phyloP scores from a whole-genome alignment of 768 basidiomycete species.

The Stropharia rugosoannulata region DNA sequence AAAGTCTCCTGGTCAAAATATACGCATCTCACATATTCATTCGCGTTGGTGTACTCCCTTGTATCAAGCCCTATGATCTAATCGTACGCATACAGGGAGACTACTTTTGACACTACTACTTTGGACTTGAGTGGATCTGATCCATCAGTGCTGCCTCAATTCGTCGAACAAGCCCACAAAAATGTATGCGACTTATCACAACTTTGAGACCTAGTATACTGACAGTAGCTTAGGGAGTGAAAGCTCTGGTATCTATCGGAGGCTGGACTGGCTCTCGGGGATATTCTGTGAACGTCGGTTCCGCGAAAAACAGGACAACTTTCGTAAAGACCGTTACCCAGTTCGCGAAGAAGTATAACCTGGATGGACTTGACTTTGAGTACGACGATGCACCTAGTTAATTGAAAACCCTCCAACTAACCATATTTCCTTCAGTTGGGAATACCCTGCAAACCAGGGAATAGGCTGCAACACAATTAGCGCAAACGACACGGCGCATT shows the following conservation, averaged over 20 bases:
- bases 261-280: conserved; percentile 68
- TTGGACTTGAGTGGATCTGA: conserved; percentile 45
- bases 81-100: conserved; percentile 25
- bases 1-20: conserved; percentile 67
- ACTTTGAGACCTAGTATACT: neutral
- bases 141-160: conserved; percentile 48
- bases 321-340: conserved; percentile 60
- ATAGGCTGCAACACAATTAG: conserved; percentile 69
- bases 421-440: conserved; percentile 59
- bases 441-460: conserved; percentile 75
- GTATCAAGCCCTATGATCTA: neutral
- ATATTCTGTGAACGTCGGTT: conserved; percentile 64
- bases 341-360: conserved; percentile 49
- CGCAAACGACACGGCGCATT: conserved; percentile 70
- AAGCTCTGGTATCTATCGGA: conserved; percentile 60
- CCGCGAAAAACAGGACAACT: conserved; percentile 54
- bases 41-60: conserved; percentile 51
- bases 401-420: conserved; percentile 1
- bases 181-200: conserved; percentile 29
- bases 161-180: conserved; percentile 48
- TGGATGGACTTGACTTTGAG: conserved; percentile 64
- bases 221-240: conserved; percentile 43
- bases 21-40: conserved; percentile 67
- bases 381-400: conserved; percentile 22
- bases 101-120: conserved; percentile 33